Base-by-base conservation (phyloP, 441 rosid genomes). In the Adansonia grandidieri region DNA sequence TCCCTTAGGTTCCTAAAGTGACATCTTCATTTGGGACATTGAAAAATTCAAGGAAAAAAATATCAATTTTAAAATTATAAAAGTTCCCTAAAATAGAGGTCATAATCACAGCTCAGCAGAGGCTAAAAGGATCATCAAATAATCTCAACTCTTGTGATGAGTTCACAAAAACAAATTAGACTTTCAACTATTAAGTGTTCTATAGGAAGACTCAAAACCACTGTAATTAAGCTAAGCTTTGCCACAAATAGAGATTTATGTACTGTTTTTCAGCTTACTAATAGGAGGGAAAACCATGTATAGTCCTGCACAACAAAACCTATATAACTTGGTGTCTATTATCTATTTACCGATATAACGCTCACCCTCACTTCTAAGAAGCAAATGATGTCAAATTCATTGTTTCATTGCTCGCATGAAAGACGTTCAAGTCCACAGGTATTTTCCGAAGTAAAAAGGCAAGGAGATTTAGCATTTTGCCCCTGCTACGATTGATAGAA, bases 231-330 rank as follows among this genome's bases (percentile, higher is more conserved):
- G 73, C 73, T 45, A 10, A 48, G 56, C 56, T 37, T 68, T 68
- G 73, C 22, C 56, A 19, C 17, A 45, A 10, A 32, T 68, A 68
- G 73, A 68, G 73, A 17, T 68, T 66, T 51, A 17, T 66, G 73
- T 68, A 47, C 56, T 42, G 37, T 11, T 68, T 47, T 65, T 8
- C 70, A 65, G 56, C 56, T 19, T 9, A 45, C n/a, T 11, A 45
- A 47, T 17, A 47, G n/a, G 15, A 2, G 56, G 53, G 51, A 19
- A 9, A 68, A 17, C 11, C 51, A 42, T 66, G 20, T 2, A 40
- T 3, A 17, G 4, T 6, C 19, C 61, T 57, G 61, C 11, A 17
- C 22, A 17, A 19, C 22, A 17, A 57, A 57, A 19, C 24, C 32
- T 3, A 19, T 0, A 58, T 11, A 58, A 19, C 28, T 58, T 28